These are phyloP conservation scores for Daldinia caldariorum DNA, from an alignment of 495 filamentous ascomycete genomes.

Conservation along the genomic window DNA sequence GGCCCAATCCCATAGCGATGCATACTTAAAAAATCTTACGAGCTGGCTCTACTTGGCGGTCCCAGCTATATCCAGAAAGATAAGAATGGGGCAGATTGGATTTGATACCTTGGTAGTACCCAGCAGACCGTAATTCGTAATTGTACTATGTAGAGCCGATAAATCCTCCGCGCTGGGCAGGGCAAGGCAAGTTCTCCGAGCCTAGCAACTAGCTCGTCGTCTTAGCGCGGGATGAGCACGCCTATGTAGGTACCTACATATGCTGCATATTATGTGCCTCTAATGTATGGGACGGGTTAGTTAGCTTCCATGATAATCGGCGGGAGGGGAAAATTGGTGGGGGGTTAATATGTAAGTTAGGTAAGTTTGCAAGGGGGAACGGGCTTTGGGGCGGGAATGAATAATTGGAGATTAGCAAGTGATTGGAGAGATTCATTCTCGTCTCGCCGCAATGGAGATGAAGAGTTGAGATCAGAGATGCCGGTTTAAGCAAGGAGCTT, in stretches of 20 bases:
- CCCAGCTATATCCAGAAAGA: slow-evolving; percentile 2
- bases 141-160: slow-evolving; percentile 4
- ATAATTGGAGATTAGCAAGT: neutral
- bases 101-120: slow-evolving; percentile 29
- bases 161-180: slow-evolving; percentile 30
- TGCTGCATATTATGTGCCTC: too few species aligned
- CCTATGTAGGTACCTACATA: slow-evolving; percentile 18
- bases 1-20: slow-evolving; percentile 31
- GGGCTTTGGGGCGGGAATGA: slow-evolving; percentile 4
- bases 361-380: slow-evolving; percentile 10
- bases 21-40: slow-evolving; percentile 6
- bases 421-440: slow-evolving; percentile 11
- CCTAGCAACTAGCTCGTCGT: slow-evolving; percentile 7
- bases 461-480: slow-evolving; percentile 28
- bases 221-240: slow-evolving; percentile 38
- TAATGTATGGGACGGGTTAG: slow-evolving; percentile 9
- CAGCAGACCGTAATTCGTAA: slow-evolving; percentile 10
- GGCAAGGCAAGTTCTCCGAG: slow-evolving; percentile 16
- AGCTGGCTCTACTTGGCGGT: neutral
- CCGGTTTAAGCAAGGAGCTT: slow-evolving; percentile 35
- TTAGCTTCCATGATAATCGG: slow-evolving; percentile 12
- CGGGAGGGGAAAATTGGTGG: neutral
- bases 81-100: slow-evolving; percentile 16
- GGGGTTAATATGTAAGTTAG: neutral
- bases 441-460: slow-evolving; percentile 16